Evolutionary conservation across 331 rosid genomes (phyloP), one percentile per base, ranked within the genome.

Genomic region (Ulmus americana): DNA sequence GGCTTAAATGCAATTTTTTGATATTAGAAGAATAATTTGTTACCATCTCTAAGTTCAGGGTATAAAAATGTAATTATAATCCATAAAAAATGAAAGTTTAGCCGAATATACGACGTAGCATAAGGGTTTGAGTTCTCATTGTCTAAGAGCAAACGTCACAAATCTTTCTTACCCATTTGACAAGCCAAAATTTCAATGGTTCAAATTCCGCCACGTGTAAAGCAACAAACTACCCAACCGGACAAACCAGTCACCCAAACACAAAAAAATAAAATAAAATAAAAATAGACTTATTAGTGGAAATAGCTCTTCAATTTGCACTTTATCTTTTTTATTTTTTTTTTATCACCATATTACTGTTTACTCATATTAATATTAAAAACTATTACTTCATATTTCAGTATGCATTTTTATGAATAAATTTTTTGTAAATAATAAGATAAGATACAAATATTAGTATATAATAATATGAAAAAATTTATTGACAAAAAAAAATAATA

Each of bases 131-230:
- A 16, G 7, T 0, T 48, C 16, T 50, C 22, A 50, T n/a, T 50
- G 6, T 16, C 3, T 22, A 50, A 50, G 8, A 8, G 55, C 18
- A 22, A 5, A 10, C 6, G 18, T 6, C 8, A 35, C 9, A 3
- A 14, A 39, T 6, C 18, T 56, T 22, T 11, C 5, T 28, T 6
- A 10, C 10, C 12, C 6, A 28, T 55, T 35, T 56, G 61, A 56
- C n/a, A 56, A 8, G 35, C 35, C 35, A 28, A 56, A 56, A 56
- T 10, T 57, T 18, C 10, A 15, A 9, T 10, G 53, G 52, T 52
- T n/a, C 18, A 10, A 16, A 61, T 20, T 15, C 41, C 45, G 53
- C 65, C 65, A 61, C 65, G 53, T 61, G 65, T 44, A 45, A 15
- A 0, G 1, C 8, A 41, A 9, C 15, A 39, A 10, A 6, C 52